A percentile compares a stretch with the other conserved stretches of the same genome.
Evolutionary conservation across 2,329 filamentous ascomycete genomes (phyloP).

Genomic region (Lachnellula willkommii): DNA sequence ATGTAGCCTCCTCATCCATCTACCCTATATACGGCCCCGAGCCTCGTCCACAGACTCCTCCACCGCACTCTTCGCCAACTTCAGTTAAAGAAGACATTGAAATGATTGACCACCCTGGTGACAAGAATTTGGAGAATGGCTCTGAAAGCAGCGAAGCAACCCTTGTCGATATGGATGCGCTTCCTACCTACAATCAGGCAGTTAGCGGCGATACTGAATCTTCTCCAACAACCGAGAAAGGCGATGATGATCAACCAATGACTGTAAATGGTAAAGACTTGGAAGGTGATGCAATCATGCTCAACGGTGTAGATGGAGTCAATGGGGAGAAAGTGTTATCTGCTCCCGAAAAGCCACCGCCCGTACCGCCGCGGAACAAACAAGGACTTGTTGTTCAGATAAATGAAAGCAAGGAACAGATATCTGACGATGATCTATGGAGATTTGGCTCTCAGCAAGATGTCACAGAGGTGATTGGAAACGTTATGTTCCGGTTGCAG

Average conservation of each 20-base stretch:
- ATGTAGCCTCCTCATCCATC: slow-evolving; percentile 19
- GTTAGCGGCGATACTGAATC: slow-evolving; percentile 2
- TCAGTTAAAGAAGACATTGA: slow-evolving; percentile 27
- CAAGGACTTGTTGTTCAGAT: slow-evolving; percentile 28
- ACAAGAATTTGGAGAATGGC: slow-evolving; percentile 23
- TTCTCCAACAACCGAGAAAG: background rate
- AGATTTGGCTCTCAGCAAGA: slow-evolving; percentile 66
- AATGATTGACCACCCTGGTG: slow-evolving; percentile 28
- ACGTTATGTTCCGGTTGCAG: slow-evolving; percentile 84
- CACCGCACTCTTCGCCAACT: slow-evolving; percentile 10
- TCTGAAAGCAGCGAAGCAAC: slow-evolving; percentile 36
- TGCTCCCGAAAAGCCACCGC: slow-evolving; percentile 29
- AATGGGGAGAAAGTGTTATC: slow-evolving; percentile 5
- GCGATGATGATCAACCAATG: background rate
- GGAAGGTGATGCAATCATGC: slow-evolving; percentile 28
- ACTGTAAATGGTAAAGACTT: background rate
- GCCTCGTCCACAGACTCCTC: slow-evolving; percentile 16
- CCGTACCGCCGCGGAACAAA: slow-evolving; percentile 33
- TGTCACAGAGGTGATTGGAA: slow-evolving; percentile 91
- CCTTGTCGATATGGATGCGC: slow-evolving; percentile 32
- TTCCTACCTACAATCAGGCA: slow-evolving; percentile 15
- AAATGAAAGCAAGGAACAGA: slow-evolving; percentile 23
- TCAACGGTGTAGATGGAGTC: slow-evolving; percentile 31
- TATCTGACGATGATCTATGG: slow-evolving; percentile 30
- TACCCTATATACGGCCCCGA: slow-evolving; percentile 27